A percentile compares a stretch with the other conserved stretches of the same genome.
Conservation (phyloP, 257 asterid species). For the Rubia yunnanensis region DNA sequence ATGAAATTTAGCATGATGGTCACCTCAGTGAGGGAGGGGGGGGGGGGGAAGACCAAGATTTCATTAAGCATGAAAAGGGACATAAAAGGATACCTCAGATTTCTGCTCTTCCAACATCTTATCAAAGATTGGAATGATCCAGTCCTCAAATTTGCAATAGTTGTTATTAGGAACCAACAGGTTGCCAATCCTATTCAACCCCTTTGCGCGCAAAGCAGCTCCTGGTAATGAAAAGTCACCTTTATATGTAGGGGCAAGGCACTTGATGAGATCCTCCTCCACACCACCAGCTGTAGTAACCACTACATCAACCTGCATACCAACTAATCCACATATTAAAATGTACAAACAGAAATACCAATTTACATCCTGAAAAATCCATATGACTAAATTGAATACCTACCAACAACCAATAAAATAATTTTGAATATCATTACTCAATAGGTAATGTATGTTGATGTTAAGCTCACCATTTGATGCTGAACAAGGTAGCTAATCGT, state of each 20-base stretch:
- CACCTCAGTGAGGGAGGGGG: background rate
- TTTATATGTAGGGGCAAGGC: slow-evolving; percentile 85
- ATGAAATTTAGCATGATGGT: background rate
- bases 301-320: slow-evolving; percentile 75
- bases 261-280: slow-evolving; percentile 94
- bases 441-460: background rate
- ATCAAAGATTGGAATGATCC: slow-evolving; percentile 87
- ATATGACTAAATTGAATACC: background rate
- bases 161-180: slow-evolving; percentile 90
- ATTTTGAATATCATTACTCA: background rate
- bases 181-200: slow-evolving; percentile 89
- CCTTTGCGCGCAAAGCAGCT: slow-evolving; percentile 69
- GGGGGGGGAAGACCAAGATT: background rate
- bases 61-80: background rate
- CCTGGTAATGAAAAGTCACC: slow-evolving; percentile 85
- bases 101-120: slow-evolving; percentile 81
- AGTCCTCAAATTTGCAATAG: slow-evolving; percentile 92
- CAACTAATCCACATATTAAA: background rate
- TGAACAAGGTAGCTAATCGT: slow-evolving; percentile 66
- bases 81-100: slow-evolving; percentile 33
- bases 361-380: background rate
- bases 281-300: slow-evolving; percentile 99
- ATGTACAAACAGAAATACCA: background rate
- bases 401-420: background rate
- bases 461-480: slow-evolving; percentile 73